Conservation (phyloP, 176 grass and related monocot genomes). For the Rhynchospora tenuis region DNA sequence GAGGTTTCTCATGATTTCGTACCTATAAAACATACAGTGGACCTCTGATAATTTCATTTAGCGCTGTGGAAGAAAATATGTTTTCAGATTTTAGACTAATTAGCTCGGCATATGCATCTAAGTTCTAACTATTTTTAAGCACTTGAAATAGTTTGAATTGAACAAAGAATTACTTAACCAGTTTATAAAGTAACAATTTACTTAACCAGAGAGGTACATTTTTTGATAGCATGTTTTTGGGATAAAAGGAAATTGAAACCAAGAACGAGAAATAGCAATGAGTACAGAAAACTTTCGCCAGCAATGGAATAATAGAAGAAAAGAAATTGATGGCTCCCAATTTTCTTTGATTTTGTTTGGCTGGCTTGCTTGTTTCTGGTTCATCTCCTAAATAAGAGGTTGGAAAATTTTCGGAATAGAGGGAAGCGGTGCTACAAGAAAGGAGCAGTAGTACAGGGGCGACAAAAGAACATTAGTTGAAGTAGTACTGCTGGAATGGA, state of each 20-base stretch:
- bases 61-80: too few relatives aligned
- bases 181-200: too few relatives aligned
- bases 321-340: not conserved
- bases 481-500: too few relatives aligned
- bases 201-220: not conserved
- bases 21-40: not conserved
- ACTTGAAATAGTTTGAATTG: not conserved
- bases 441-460: too few relatives aligned
- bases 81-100: too few relatives aligned
- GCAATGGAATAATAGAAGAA: not conserved
- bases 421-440: too few relatives aligned
- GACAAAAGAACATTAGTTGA: too few relatives aligned
- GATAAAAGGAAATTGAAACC: not conserved
- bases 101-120: too few relatives aligned
- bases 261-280: not conserved
- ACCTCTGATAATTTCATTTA: not conserved
- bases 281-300: not conserved
- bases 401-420: not conserved
- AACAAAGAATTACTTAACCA: too few relatives aligned
- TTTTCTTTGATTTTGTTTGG: not conserved
- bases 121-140: not conserved
- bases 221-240: not conserved
- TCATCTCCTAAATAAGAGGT: not conserved
- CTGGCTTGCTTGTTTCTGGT: not conserved
- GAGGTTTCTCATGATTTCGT: not conserved